Evolutionary conservation across 768 basidiomycete genomes (phyloP).

Genomic region (Amanita thiersii): DNA sequence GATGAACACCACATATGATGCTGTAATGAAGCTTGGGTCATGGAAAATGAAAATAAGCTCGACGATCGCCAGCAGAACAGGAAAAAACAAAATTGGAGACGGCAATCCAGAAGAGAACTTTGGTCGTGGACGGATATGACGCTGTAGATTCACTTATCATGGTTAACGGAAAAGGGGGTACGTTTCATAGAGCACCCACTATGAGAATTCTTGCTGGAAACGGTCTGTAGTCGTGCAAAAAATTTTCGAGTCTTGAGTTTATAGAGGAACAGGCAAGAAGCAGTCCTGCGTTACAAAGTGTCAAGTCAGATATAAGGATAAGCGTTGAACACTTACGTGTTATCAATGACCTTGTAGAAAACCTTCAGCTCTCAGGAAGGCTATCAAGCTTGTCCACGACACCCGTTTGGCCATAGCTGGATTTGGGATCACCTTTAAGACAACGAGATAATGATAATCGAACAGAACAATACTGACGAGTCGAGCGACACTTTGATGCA

Average conservation of each 20-base stretch:
- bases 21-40: constrained; percentile 2
- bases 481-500: constrained; percentile 14
- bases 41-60: constrained; percentile 14
- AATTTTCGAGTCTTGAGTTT: constrained; percentile 8
- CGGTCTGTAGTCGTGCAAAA: background rate
- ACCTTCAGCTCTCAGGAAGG: constrained; percentile 13
- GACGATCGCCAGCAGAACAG: constrained; percentile 16
- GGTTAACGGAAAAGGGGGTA: background rate
- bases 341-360: constrained; percentile 15
- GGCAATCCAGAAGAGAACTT: constrained; percentile 19
- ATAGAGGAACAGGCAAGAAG: constrained; percentile 14
- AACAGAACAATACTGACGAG: constrained; percentile 12
- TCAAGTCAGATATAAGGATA: background rate
- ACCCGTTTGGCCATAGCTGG: background rate
- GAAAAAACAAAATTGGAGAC: constrained; percentile 21
- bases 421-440: background rate
- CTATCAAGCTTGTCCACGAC: constrained; percentile 3
- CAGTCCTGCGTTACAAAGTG: constrained; percentile 8
- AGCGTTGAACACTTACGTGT: constrained; percentile 13
- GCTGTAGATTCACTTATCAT: constrained; percentile 6
- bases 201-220: too few species aligned
- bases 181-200: too few species aligned
- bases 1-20: constrained; percentile 9
- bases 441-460: constrained; percentile 4
- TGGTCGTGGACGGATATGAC: constrained; percentile 7